Evolutionary conservation across 306 rosid species (phyloP).

Genomic region (Acacia acuminata): DNA sequence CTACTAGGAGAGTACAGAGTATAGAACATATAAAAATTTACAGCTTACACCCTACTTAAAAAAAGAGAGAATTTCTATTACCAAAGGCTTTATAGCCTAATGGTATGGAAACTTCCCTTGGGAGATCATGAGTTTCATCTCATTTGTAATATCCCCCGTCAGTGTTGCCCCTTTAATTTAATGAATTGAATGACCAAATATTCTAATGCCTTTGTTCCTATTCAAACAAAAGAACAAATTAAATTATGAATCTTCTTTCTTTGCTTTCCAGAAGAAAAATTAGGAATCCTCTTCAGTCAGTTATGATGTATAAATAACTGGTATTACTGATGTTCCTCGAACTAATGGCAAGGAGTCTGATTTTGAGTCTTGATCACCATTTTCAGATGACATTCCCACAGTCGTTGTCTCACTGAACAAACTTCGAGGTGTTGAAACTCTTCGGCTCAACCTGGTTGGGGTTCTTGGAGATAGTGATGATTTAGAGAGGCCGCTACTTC

Average conservation of each 20-base stretch:
- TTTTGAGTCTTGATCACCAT: constrained; percentile 21
- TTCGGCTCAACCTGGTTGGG: constrained; percentile 30
- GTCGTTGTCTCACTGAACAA: constrained; percentile 6
- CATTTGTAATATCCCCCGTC: too few relatives aligned
- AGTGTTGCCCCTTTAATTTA: background rate
- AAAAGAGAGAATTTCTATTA: constrained; percentile 12
- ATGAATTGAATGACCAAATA: constrained; percentile 37
- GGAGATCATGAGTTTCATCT: background rate
- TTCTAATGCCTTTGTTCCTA: constrained; percentile 39
- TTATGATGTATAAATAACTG: background rate
- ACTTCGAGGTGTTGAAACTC: constrained; percentile 20
- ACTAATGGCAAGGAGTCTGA: constrained; percentile 32
- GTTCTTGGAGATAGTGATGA: constrained; percentile 35
- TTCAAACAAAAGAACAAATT: constrained; percentile 38
- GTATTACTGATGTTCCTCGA: constrained; percentile 28
- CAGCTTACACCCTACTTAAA: constrained; percentile 10
- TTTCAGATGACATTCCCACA: background rate
- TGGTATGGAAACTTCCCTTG: background rate
- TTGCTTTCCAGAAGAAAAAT: background rate
- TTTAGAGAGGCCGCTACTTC: constrained; percentile 34
- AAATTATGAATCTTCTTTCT: background rate
- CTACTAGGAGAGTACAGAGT: constrained; percentile 14
- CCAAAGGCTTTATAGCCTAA: background rate
- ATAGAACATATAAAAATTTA: constrained; percentile 24
- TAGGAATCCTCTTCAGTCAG: constrained; percentile 17